Evolutionary conservation across 352 stramenopile species (phyloP), one percentile per base, ranked within the genome.

Genomic region (Pythium dissotocum): DNA sequence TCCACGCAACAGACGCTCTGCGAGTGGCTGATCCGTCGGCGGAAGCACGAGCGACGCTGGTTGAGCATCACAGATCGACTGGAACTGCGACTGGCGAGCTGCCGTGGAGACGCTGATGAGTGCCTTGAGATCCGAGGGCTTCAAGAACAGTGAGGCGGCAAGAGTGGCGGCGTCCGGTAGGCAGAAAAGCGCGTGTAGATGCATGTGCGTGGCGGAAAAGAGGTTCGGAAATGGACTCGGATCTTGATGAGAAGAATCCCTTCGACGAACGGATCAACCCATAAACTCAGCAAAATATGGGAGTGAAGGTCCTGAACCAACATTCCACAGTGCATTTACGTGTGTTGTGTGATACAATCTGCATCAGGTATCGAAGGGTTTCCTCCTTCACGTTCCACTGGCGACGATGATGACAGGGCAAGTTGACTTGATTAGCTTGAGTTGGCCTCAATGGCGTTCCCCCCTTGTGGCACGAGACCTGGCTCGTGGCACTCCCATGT

Each of bases 401-500:
- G 35, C 35, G 35, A 40, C 35, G 35, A 40, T 40, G 35, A 40
- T 40, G 35, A 13, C 35, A 40, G 35, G 35, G 35, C 35, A 40
- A 40, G 35, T 40, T 40, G 35, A 40, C 35, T 40, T 40, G 35
- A 40, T 40, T 40, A 40, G 35, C 35, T 40, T 40, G 35, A 40
- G 35, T 40, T 40, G 35, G 35, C 35, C 35, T 40, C 35, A 40
- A 40, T 40, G 35, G 35, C 35, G 35, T 40, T 21, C 38, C 56
- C 36, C 35, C 35, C 56, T 3, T 26, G 32, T 49, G 54, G 5
- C 35, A 42, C 24, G 58, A 33, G 36, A 30, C 35, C 51, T 44
- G 64, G n/a, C 49, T 70, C 64, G 33, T 48, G n/a, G 59, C 35
- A 56, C 36, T 76, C 70, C 64, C 36, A 62, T 16, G 56, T 67